These are phyloP conservation scores for Aphelidium insulamus DNA, from an alignment of 371 early-diverging fungal species.

Conservation along the genomic window DNA sequence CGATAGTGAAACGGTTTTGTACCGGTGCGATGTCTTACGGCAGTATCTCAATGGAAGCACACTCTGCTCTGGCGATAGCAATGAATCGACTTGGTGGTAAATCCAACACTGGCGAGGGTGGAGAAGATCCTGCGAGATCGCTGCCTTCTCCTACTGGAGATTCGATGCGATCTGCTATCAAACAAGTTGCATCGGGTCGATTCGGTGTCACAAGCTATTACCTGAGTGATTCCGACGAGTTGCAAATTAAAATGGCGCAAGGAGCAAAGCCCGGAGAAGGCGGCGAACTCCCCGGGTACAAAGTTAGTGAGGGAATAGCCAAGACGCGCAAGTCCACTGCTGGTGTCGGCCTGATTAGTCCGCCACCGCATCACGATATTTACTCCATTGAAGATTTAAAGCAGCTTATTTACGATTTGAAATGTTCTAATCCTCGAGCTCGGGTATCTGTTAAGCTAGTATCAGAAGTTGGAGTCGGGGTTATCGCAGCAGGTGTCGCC, in stretches of 20 bases:
- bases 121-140: slow-evolving; percentile 77
- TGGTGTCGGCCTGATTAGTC: slow-evolving; percentile 83
- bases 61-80: slow-evolving; percentile 71
- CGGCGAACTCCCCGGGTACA: slow-evolving; percentile 57
- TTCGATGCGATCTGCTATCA: slow-evolving; percentile 75
- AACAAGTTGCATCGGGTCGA: slow-evolving; percentile 91
- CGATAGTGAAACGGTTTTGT: slow-evolving; percentile 81
- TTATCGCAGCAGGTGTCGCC: slow-evolving; percentile 87
- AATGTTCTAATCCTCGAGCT: slow-evolving; percentile 71
- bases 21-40: slow-evolving; percentile 99
- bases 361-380: slow-evolving; percentile 94
- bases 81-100: slow-evolving; percentile 90
- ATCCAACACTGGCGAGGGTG: slow-evolving; percentile 94
- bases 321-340: slow-evolving; percentile 82
- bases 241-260: slow-evolving; percentile 97
- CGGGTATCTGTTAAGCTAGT: slow-evolving; percentile 90
- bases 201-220: slow-evolving; percentile 91
- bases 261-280: slow-evolving; percentile 97
- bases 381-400: slow-evolving; percentile 93
- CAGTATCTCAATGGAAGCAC: slow-evolving; percentile 83
- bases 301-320: slow-evolving; percentile 75
- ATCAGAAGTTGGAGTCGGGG: slow-evolving; percentile 87
- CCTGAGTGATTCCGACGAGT: slow-evolving; percentile 74
- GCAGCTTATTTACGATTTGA: slow-evolving; percentile 89
- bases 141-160: slow-evolving; percentile 35